Conservation (phyloP, 495 filamentous ascomycete genomes). For the Neurospora tetrasperma region DNA sequence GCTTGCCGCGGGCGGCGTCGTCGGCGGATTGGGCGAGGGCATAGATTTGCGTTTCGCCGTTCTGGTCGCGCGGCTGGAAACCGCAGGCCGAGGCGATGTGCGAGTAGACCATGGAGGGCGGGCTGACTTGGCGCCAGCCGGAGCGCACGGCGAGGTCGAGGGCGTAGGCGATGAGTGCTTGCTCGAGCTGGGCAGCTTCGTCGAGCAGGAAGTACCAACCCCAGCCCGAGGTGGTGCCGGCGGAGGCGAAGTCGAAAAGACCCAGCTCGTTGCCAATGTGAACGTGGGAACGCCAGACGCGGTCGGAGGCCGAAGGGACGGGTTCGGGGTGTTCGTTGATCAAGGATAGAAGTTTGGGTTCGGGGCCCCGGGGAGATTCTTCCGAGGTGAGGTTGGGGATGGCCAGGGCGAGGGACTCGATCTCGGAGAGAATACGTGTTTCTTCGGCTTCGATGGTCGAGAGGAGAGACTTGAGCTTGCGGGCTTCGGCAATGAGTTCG, state of each 20-base stretch:
- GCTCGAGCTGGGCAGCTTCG: constrained; percentile 82
- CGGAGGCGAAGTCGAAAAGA: constrained; percentile 75
- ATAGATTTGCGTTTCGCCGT: constrained; percentile 89
- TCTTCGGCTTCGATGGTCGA: constrained; percentile 49
- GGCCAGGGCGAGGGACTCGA: constrained; percentile 61
- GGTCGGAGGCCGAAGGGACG: constrained; percentile 37
- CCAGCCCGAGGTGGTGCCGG: constrained; percentile 76
- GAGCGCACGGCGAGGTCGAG: constrained; percentile 54
- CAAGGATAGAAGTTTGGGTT: constrained; percentile 46
- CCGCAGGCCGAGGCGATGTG: constrained; percentile 86
- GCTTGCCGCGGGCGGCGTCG: constrained; percentile 49
- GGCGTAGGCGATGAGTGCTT: constrained; percentile 83
- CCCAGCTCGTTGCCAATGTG: constrained; percentile 72
- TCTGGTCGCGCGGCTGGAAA: constrained; percentile 83
- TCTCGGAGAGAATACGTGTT: constrained; percentile 48
- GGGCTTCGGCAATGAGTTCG: constrained; percentile 53
- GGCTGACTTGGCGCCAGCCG: constrained; percentile 67
- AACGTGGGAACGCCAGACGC: constrained; percentile 58
- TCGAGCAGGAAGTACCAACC: constrained; percentile 93
- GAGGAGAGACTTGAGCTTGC: constrained; percentile 56
- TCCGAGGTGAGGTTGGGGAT: constrained; percentile 79
- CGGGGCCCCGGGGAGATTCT: constrained; percentile 61
- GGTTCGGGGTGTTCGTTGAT: constrained; percentile 65
- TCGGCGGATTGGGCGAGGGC: constrained; percentile 49
- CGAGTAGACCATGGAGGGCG: constrained; percentile 83